Base-by-base conservation (phyloP, 768 basidiomycete genomes). In the Naganishia vishniacii region DNA sequence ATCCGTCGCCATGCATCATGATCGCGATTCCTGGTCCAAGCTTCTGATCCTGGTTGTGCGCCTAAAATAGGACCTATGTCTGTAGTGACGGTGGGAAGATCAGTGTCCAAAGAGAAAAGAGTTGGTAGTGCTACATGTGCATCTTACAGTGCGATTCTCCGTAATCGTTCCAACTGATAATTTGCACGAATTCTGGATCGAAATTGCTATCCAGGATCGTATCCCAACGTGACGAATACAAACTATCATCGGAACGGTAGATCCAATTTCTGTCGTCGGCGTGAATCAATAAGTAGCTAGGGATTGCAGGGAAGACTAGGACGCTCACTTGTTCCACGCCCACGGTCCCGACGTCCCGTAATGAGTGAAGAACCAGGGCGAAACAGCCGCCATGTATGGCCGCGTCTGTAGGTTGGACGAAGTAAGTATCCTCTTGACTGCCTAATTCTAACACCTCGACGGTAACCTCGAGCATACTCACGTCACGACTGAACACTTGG, bases 151-250 rank as follows among this genome's bases (percentile, higher is more conserved):
- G 73, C 9, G 69, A 72, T 53, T 77, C 76, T 25, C 77, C 77
- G 48, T 66, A 73, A 65, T 78, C 77, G 66, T 78, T 78, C 77
- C 77, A 78, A 47, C 70, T 73, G 47, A 78, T 71, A 15, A 77
- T 67, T 53, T 77, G 72, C 8, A 78, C 72, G 29, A 76, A 70
- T n/a, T 70, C 64, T 1, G 75, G 76, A 25, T 68, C 64, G 25
- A 74, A 65, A 2, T 60, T 48, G 4, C 47, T 29, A 6, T 53
- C 46, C 25, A 78, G 64, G 18, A 77, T 61, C 23, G 74, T 66
- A 20, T 41, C 23, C 68, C 72, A 77, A 12, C 77, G 70, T 0
- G 69, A 66, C 0, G 74, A 68, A 48, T 71, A 74, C 3, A 76
- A 68, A n/a, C 72, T 68, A 40, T 75, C 72, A 67, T 78, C 77